Conservation (phyloP, 139 green algal species). For the Chlorella vulgaris region DNA sequence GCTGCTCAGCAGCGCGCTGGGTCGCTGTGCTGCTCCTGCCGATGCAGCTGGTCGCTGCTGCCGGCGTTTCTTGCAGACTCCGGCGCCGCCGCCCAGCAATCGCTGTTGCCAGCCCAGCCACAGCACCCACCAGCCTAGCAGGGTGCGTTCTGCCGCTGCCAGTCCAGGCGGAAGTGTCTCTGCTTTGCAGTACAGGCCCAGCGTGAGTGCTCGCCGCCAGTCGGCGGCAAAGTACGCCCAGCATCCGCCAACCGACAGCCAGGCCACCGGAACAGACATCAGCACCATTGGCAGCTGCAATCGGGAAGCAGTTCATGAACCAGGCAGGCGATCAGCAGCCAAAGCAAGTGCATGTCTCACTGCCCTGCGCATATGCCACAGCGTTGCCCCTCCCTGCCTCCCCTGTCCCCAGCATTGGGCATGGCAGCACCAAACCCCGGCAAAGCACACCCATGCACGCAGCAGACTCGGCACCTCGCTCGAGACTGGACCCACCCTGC, state of each 20-base stretch:
- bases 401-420: too few relatives aligned
- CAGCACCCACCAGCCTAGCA: background rate
- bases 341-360: too few relatives aligned
- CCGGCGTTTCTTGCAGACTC: background rate
- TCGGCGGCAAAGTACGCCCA: constrained; percentile 37
- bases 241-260: constrained; percentile 29
- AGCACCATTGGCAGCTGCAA: constrained; percentile 37
- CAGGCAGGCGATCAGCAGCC: too few relatives aligned
- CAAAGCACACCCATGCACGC: background rate
- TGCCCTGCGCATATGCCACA: too few relatives aligned
- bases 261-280: constrained; percentile 31
- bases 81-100: background rate
- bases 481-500: constrained; percentile 54
- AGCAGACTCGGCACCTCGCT: background rate
- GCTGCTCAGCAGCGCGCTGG: background rate
- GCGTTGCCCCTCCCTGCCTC: background rate
- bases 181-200: constrained; percentile 15
- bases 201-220: constrained; percentile 32
- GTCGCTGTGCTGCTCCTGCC: too few relatives aligned
- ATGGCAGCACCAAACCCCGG: too few relatives aligned
- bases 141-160: background rate
- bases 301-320: background rate
- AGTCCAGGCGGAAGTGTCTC: constrained; percentile 13
- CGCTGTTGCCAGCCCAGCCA: background rate
- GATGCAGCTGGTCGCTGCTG: background rate